Evolutionary conservation across 2,329 filamentous ascomycete genomes (phyloP).

Genomic region (Xylaria multiplex): DNA sequence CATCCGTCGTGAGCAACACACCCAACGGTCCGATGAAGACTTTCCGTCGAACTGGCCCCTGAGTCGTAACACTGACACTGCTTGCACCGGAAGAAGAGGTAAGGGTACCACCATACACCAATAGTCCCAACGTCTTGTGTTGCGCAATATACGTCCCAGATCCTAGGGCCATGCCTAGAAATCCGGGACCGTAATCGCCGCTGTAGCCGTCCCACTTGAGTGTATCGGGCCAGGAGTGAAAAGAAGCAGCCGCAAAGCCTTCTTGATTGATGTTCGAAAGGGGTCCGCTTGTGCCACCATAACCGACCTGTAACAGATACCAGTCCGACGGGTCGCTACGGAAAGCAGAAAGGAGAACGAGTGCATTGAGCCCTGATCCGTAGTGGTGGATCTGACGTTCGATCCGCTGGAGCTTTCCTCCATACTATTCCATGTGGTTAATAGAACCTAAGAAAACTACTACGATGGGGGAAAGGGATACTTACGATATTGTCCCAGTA

Average conservation of each 20-base stretch:
- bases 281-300: slow-evolving; percentile 63
- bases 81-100: slow-evolving; percentile 36
- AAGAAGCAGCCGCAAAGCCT: slow-evolving; percentile 64
- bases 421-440: slow-evolving; percentile 45
- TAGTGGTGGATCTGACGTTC: slow-evolving; percentile 69
- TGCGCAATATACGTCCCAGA: slow-evolving; percentile 61
- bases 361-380: slow-evolving; percentile 66
- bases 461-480: not conserved
- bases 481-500: slow-evolving; percentile 67
- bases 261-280: slow-evolving; percentile 65
- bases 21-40: slow-evolving; percentile 61
- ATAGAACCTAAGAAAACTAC: not conserved
- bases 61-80: slow-evolving; percentile 52
- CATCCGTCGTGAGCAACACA: slow-evolving; percentile 54
- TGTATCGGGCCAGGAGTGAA: slow-evolving; percentile 67
- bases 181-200: slow-evolving; percentile 67
- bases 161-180: slow-evolving; percentile 62
- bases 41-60: slow-evolving; percentile 58
- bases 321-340: slow-evolving; percentile 57
- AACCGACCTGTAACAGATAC: slow-evolving; percentile 64
- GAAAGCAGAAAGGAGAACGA: slow-evolving; percentile 64
- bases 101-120: slow-evolving; percentile 61
- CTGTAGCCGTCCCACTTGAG: slow-evolving; percentile 66
- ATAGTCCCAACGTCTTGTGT: slow-evolving; percentile 56
- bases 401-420: slow-evolving; percentile 55